Evolutionary conservation across 2,329 filamentous ascomycete species (phyloP).

Genomic region (Paraphaeosphaeria sporulosa): DNA sequence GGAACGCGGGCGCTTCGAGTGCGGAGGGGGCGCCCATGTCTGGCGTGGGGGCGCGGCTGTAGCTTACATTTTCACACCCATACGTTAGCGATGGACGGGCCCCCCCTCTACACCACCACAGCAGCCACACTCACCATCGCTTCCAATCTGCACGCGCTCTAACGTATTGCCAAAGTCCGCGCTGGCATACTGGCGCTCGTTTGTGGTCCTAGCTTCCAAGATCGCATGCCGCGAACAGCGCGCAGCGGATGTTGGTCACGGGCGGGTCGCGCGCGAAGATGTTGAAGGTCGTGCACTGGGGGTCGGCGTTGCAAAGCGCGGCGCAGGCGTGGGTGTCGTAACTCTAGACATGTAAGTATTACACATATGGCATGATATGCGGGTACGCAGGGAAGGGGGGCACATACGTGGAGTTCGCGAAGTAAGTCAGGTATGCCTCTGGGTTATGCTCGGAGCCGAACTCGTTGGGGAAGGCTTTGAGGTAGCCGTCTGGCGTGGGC

Average conservation of each 20-base stretch:
- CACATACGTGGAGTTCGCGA: neutral
- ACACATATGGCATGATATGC: neutral
- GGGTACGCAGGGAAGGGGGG: neutral
- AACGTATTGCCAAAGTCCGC: neutral
- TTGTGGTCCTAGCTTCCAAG: neutral
- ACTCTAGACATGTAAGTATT: neutral
- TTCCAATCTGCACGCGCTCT: neutral
- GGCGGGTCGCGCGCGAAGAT: constrained; percentile 18
- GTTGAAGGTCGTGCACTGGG: constrained; percentile 18
- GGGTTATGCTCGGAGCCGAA: neutral
- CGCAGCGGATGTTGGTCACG: constrained; percentile 20
- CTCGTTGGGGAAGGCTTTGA: neutral
- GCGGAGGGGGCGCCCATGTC: no score
- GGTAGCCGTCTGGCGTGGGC: neutral
- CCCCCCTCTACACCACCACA: no score
- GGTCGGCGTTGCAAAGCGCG: constrained; percentile 9
- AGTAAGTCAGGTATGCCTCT: neutral
- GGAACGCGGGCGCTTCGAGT: neutral
- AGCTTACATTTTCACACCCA: neutral
- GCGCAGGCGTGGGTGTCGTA: constrained; percentile 23
- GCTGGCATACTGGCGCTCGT: neutral
- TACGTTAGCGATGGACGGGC: neutral
- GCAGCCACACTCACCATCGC: neutral
- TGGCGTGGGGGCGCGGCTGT: neutral
- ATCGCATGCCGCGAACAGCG: neutral